These are phyloP conservation scores for Boletus edulis DNA, from an alignment of 768 basidiomycete species.

Conservation along the genomic window DNA sequence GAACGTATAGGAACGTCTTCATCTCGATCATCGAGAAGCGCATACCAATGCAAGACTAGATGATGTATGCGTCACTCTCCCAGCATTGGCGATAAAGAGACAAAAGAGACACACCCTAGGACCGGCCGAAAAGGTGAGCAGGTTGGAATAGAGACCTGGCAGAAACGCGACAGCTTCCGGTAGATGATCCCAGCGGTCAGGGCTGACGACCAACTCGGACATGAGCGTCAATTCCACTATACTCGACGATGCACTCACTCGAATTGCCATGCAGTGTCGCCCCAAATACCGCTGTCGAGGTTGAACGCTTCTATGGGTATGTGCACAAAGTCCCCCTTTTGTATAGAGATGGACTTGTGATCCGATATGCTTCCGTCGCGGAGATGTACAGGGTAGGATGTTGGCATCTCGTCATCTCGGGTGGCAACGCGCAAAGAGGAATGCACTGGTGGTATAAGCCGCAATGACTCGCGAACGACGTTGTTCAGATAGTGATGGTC, in stretches of 20 bases:
- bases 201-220: constrained; percentile 40
- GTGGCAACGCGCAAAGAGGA: constrained; percentile 78
- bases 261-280: constrained; percentile 78
- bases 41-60: constrained; percentile 78
- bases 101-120: constrained; percentile 57
- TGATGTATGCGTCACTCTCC: too few relatives aligned
- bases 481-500: constrained; percentile 73
- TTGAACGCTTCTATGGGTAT: constrained; percentile 80
- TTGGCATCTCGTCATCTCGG: constrained; percentile 75
- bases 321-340: constrained; percentile 73
- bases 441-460: constrained; percentile 79
- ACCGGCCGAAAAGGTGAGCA: constrained; percentile 76
- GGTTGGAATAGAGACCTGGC: constrained; percentile 71
- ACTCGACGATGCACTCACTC: constrained; percentile 44
- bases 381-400: constrained; percentile 56
- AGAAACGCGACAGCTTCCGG: constrained; percentile 64
- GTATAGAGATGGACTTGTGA: constrained; percentile 45
- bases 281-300: constrained; percentile 76
- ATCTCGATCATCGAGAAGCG: constrained; percentile 84
- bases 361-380: constrained; percentile 45
- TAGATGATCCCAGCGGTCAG: constrained; percentile 78
- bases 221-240: constrained; percentile 2
- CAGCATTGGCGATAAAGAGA: too few relatives aligned
- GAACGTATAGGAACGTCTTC: constrained; percentile 69
- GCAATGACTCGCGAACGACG: constrained; percentile 69